Conservation (phyloP, 2,329 filamentous ascomycete species). For the Dactylonectria macrodidyma region DNA sequence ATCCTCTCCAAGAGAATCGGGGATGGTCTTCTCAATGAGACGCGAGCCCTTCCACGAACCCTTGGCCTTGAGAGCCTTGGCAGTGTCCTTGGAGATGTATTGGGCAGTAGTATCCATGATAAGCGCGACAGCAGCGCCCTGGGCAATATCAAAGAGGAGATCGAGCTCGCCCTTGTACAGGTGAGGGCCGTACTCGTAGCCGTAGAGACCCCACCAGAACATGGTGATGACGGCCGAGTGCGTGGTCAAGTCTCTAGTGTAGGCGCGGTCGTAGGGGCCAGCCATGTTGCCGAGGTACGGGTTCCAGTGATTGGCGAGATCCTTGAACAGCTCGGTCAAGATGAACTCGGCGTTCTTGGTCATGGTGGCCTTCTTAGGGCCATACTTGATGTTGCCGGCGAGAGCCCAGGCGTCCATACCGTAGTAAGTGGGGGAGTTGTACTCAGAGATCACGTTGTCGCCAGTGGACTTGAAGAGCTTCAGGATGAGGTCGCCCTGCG, state of each 20-base stretch:
- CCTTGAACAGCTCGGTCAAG: conserved; percentile 39
- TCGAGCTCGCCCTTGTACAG: conserved; percentile 57
- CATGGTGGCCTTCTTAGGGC: conserved; percentile 34
- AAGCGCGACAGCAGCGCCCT: conserved; percentile 58
- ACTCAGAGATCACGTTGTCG: conserved; percentile 54
- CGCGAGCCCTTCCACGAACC: conserved; percentile 53
- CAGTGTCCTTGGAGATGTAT: conserved; percentile 48
- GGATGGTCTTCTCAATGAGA: conserved; percentile 54
- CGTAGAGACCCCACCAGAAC: conserved; percentile 61
- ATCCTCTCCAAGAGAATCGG: conserved; percentile 52
- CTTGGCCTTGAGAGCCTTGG: conserved; percentile 49
- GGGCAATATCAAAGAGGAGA: conserved; percentile 58
- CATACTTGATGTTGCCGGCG: conserved; percentile 56
- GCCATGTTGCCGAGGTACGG: conserved; percentile 43
- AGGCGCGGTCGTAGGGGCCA: conserved; percentile 42
- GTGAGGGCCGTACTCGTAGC: conserved; percentile 55
- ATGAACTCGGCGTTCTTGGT: conserved; percentile 31
- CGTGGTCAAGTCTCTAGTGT: conserved; percentile 45
- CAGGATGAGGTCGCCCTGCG: conserved; percentile 50
- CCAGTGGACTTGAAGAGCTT: conserved; percentile 50
- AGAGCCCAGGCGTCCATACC: conserved; percentile 59
- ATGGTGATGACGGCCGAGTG: conserved; percentile 58
- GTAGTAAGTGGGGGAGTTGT: conserved; percentile 59
- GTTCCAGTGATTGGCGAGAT: conserved; percentile 40
- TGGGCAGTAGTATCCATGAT: conserved; percentile 52